Evolutionary conservation across 2,329 filamentous ascomycete genomes (phyloP).

Genomic region (Phyllosticta paracitricarpa): DNA sequence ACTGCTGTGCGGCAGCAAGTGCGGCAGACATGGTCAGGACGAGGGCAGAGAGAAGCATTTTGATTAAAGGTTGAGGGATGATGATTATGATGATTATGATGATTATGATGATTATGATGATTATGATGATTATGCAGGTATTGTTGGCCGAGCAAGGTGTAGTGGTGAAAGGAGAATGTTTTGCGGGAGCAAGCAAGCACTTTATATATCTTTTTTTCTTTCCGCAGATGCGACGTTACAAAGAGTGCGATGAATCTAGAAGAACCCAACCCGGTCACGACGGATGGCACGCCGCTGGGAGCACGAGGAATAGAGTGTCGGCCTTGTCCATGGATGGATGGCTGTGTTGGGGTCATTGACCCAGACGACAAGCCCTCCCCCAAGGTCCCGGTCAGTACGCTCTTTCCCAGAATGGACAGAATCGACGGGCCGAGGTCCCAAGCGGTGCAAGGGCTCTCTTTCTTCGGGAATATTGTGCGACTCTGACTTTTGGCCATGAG

Average conservation of each 20-base stretch:
- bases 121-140: not conserved
- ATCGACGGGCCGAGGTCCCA: not conserved
- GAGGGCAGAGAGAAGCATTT: not conserved
- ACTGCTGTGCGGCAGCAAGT: not conserved
- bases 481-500: not conserved
- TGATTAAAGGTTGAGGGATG: not conserved
- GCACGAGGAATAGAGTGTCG: not conserved
- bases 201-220: not conserved
- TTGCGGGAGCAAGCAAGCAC: not conserved
- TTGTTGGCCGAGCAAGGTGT: not conserved
- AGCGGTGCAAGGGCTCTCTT: not conserved
- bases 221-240: not conserved
- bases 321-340: not conserved
- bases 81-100: not conserved
- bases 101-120: not conserved
- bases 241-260: not conserved
- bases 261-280: not conserved
- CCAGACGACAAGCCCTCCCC: not conserved
- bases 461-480: not conserved
- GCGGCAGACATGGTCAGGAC: not conserved
- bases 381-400: not conserved
- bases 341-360: not conserved
- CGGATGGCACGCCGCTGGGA: not conserved
- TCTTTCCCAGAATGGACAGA: not conserved
- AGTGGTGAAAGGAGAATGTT: not conserved